These are phyloP conservation scores for Actinomucor elegans DNA, from an alignment of 371 early-diverging fungal genomes.

Conservation along the genomic window DNA sequence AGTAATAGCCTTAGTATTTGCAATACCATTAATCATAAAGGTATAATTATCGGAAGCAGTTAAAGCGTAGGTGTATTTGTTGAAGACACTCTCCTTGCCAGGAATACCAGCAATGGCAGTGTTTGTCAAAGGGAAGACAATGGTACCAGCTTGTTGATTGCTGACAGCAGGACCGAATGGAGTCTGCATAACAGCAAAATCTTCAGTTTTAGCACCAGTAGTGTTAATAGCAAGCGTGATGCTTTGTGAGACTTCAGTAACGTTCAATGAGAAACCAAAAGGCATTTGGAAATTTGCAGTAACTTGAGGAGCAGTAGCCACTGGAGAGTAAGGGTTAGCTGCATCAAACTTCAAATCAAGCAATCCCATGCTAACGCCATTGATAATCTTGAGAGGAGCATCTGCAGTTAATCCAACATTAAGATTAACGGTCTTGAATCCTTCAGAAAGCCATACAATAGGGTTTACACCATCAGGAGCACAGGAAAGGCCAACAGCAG, in stretches of 20 bases:
- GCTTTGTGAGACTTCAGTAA: conserved; percentile 54
- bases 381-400: conserved; percentile 50
- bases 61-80: conserved; percentile 50
- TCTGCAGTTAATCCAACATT: conserved; percentile 49
- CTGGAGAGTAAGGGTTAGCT: conserved; percentile 48
- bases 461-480: conserved; percentile 59
- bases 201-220: conserved; percentile 17
- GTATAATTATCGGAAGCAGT: conserved; percentile 42
- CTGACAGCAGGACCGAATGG: conserved; percentile 45
- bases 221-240: conserved; percentile 43
- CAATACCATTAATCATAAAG: conserved; percentile 52
- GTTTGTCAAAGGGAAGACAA: conserved; percentile 48
- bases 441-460: conserved; percentile 56
- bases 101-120: conserved; percentile 41
- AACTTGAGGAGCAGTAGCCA: conserved; percentile 47
- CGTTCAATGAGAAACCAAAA: conserved; percentile 55
- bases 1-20: conserved; percentile 53
- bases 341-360: conserved; percentile 52
- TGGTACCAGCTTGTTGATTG: conserved; percentile 42
- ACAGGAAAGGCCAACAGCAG: conserved; percentile 56
- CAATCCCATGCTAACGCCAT: conserved; percentile 52
- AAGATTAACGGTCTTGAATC: conserved; percentile 52
- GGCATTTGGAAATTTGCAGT: conserved; percentile 54
- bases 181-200: conserved; percentile 48
- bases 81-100: conserved; percentile 38